Evolutionary conservation across 2,329 filamentous ascomycete species (phyloP).

Genomic region (Fusarium heterosporum): DNA sequence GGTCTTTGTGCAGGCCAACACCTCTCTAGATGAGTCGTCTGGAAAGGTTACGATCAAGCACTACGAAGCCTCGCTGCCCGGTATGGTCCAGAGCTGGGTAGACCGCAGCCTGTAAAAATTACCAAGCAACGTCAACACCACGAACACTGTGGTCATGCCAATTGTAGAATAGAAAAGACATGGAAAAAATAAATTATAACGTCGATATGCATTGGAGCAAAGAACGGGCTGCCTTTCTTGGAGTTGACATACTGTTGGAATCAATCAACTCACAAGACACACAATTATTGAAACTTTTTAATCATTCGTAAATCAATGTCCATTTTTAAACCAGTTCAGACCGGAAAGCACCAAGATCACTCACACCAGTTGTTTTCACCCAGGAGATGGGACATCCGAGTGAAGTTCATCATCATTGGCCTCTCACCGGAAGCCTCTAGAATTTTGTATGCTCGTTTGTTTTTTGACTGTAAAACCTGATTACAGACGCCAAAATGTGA

Average conservation of each 20-base stretch:
- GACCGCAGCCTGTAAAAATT: conserved; percentile 65
- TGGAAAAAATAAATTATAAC: conserved; percentile 7
- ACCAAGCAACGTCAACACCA: conserved; percentile 8
- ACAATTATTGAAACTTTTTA: conserved; percentile 30
- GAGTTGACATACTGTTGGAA: conserved; percentile 7
- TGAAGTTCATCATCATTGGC: conserved; percentile 50
- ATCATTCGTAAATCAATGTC: conserved; percentile 34
- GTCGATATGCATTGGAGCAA: conserved; percentile 1
- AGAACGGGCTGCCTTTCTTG: background rate
- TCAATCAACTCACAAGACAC: conserved; percentile 6
- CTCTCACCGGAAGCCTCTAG: conserved; percentile 51
- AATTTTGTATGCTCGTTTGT: conserved; percentile 58
- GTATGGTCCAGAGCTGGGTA: conserved; percentile 85
- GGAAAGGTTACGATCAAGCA: conserved; percentile 83
- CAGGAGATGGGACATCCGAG: conserved; percentile 39
- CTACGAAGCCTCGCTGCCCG: conserved; percentile 83
- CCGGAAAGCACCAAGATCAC: conserved; percentile 26
- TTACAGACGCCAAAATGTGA: conserved; percentile 75
- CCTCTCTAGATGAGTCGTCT: conserved; percentile 73
- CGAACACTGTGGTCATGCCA: conserved; percentile 2
- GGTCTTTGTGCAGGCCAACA: conserved; percentile 96
- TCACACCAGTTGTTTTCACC: conserved; percentile 33
- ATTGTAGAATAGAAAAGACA: conserved; percentile 33
- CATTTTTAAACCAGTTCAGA: conserved; percentile 32
- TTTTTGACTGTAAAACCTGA: conserved; percentile 72